phyloP scores from a whole-genome alignment of 768 basidiomycete species.

The Mycena vitilis region DNA sequence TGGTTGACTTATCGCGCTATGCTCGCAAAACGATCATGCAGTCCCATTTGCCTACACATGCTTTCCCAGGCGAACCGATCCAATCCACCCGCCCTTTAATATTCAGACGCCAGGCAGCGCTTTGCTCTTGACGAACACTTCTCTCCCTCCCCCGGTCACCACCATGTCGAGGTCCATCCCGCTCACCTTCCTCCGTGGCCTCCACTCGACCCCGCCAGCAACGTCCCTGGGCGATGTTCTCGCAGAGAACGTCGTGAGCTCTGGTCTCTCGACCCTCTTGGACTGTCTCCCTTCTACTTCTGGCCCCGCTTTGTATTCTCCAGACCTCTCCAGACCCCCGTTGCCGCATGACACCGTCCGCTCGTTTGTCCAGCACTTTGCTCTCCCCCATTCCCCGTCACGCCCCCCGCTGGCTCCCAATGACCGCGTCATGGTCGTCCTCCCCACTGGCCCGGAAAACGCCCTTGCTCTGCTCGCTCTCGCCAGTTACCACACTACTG shows the following conservation, averaged over 20 bases:
- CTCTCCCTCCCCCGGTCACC: too few species aligned
- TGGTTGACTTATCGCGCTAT: too few species aligned
- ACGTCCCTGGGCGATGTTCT: slow-evolving; percentile 40
- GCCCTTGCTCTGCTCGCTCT: slow-evolving; percentile 58
- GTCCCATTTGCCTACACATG: too few species aligned
- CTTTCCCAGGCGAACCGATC: too few species aligned
- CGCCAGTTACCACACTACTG: slow-evolving; percentile 58
- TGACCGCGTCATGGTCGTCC: slow-evolving; percentile 57
- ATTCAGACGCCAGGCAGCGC: too few species aligned
- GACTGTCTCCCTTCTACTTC: slow-evolving; percentile 53
- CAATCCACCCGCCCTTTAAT: too few species aligned
- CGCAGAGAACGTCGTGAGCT: slow-evolving; percentile 45
- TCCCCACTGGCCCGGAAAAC: slow-evolving; percentile 59
- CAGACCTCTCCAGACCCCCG: slow-evolving; percentile 48
- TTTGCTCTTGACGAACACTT: too few species aligned
- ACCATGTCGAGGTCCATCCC: too few species aligned
- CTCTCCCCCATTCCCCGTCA: slow-evolving; percentile 47
- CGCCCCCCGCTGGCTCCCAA: slow-evolving; percentile 49
- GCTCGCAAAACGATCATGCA: too few species aligned
- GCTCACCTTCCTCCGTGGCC: too few species aligned
- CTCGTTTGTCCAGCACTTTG: slow-evolving; percentile 52
- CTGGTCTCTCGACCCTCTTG: slow-evolving; percentile 48
- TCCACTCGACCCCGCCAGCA: too few species aligned
- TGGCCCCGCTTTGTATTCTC: slow-evolving; percentile 52
- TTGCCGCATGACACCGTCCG: slow-evolving; percentile 50